Evolutionary conservation across 2,329 filamentous ascomycete species (phyloP).

Genomic region (Polychaeton citri): DNA sequence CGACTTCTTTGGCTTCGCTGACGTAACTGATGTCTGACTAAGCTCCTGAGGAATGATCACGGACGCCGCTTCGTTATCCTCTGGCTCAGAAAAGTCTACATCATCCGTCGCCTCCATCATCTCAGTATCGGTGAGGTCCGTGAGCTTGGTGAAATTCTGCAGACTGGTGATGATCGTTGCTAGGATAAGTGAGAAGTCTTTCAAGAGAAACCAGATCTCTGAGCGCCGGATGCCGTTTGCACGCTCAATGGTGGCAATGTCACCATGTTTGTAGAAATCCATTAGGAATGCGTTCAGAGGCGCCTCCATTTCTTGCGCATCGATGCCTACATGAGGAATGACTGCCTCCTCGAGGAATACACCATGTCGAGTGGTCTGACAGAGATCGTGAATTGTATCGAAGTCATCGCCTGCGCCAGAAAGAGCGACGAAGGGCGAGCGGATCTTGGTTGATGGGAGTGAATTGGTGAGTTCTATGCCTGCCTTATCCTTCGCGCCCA

Average conservation of each 20-base stretch:
- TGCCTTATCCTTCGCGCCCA: conserved; percentile 23
- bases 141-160: conserved; percentile 42
- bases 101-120: conserved; percentile 36
- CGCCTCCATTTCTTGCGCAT: conserved; percentile 39
- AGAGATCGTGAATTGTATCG: conserved; percentile 52
- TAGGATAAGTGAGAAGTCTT: conserved; percentile 50
- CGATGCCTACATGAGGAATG: conserved; percentile 54
- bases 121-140: conserved; percentile 30
- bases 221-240: conserved; percentile 54
- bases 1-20: conserved; percentile 35
- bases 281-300: conserved; percentile 56
- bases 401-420: conserved; percentile 56
- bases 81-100: neutral
- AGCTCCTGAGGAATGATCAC: neutral
- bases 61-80: neutral
- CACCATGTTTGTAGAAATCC: conserved; percentile 66
- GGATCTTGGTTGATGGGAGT: conserved; percentile 34
- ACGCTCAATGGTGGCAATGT: conserved; percentile 43
- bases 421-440: conserved; percentile 58
- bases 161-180: conserved; percentile 60
- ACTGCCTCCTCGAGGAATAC: conserved; percentile 65
- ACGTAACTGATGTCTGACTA: conserved; percentile 27
- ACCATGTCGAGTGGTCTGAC: conserved; percentile 48
- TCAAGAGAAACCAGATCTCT: conserved; percentile 61
- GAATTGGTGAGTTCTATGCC: conserved; percentile 8